Evolutionary conservation across 225 moss, liverwort and hornwort species (phyloP), one percentile per base, ranked within the genome.

Genomic region (Pseudisothecium myosuroides): DNA sequence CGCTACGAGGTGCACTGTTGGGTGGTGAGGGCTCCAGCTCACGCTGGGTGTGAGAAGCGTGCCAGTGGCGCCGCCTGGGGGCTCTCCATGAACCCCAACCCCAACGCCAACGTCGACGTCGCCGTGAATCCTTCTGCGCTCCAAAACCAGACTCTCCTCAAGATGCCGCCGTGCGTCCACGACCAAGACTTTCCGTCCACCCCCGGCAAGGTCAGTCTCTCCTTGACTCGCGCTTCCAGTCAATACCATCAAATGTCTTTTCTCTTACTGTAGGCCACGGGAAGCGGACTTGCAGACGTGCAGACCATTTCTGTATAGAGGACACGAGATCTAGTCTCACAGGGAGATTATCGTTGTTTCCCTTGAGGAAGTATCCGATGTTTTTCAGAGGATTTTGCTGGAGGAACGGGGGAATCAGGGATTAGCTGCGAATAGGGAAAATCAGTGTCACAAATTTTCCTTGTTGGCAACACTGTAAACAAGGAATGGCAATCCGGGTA

Each of bases 141-240:
- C 22, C 92, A 69, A n/a, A 90, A 84, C 39, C 87, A 89, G 54
- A 55, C 59, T 39, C 39, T 83, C 8, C 82, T 85, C n/a, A 89
- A 80, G 61, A 93, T 93, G 93, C 72, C 91, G n/a, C 91, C 93
- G 12, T 91, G 89, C 55, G 68, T 88, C 37, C 93, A 88, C 43
- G 93, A 93, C 58, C 80, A 85, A 36, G 83, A 93, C 65, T 91
- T 93, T 64, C 91, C 93, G 10, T 93, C 93, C 72, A 93, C 93
- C 15, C 93, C 93, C 59, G 93, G 93, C 91, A 93, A 93, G 91
- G 93, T 93, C 62, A 52, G 89, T 71, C 64, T 29, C 86, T 37
- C 36, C 47, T 22, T 56, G 7, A 21, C 49, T 29, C 39, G 19
- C n/a, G 21, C 39, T 34, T 36, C 32, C 52, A 24, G 47, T 47